Conservation (phyloP, 2,329 filamentous ascomycete genomes). For the Tolypocladium amazonense region DNA sequence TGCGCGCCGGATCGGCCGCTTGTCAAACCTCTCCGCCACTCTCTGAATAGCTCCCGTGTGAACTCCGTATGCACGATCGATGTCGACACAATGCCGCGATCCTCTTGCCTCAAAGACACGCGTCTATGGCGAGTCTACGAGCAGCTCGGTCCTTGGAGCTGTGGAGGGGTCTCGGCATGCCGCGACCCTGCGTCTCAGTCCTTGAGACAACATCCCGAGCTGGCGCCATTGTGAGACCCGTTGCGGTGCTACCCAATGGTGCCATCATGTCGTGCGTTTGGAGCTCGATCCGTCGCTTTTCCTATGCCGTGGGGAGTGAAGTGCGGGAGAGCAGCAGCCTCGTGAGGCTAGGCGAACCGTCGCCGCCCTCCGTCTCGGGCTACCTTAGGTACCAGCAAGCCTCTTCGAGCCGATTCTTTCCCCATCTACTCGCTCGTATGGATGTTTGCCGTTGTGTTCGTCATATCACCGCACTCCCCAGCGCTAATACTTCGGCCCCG, state of each 20-base stretch:
- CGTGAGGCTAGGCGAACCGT: neutral
- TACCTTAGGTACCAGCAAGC: neutral
- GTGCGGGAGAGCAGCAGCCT: neutral
- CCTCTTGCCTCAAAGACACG: neutral
- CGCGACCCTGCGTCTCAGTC: neutral
- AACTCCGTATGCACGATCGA: neutral
- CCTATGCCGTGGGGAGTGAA: neutral
- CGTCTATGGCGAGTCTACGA: neutral
- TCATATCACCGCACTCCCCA: neutral
- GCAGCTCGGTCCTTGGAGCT: neutral
- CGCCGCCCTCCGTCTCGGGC: neutral
- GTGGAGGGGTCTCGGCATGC: neutral
- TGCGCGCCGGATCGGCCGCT: neutral
- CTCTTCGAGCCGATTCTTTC: neutral
- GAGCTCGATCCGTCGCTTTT: neutral
- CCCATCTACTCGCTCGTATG: neutral
- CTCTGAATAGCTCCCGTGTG: neutral
- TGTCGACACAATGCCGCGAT: neutral
- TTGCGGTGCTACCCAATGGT: neutral
- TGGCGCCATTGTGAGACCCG: neutral
- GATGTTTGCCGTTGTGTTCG: neutral
- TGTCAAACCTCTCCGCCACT: neutral
- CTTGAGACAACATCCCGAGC: neutral
- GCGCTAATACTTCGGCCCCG: neutral
- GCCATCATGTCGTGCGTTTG: neutral